Evolutionary conservation across 495 filamentous ascomycete species (phyloP).

Genomic region (Copromyces sp.): DNA sequence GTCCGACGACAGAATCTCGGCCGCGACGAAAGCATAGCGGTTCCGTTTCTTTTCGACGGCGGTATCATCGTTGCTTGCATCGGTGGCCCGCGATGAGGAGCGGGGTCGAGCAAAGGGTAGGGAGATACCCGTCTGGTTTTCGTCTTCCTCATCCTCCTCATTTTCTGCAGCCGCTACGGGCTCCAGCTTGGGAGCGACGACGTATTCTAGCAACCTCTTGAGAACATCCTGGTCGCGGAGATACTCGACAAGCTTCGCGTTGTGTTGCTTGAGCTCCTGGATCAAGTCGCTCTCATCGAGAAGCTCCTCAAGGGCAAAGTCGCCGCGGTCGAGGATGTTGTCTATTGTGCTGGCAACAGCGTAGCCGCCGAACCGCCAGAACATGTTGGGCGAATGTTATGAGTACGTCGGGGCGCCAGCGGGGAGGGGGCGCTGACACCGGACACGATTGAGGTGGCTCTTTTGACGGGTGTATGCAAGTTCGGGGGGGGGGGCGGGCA

Average conservation of each 20-base stretch:
- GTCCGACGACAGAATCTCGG: constrained; percentile 90
- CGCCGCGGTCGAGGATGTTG: constrained; percentile 87
- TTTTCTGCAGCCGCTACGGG: constrained; percentile 51
- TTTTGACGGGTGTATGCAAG: background rate
- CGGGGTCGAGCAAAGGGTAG: constrained; percentile 38
- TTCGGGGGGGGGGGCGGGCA: background rate
- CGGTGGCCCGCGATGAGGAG: constrained; percentile 29
- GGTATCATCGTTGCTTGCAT: constrained; percentile 40
- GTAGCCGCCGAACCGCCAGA: constrained; percentile 98
- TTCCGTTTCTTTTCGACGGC: constrained; percentile 76
- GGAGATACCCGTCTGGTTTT: constrained; percentile 37
- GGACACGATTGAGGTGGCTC: background rate
- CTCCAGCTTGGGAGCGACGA: constrained; percentile 62
- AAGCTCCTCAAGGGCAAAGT: constrained; percentile 90
- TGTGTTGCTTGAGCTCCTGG: constrained; percentile 96
- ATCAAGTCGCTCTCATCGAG: constrained; percentile 93
- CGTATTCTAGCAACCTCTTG: constrained; percentile 80
- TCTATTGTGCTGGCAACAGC: constrained; percentile 94
- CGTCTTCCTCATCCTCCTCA: constrained; percentile 45
- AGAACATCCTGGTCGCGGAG: constrained; percentile 81
- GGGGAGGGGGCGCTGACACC: constrained; percentile 2
- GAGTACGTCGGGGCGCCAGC: constrained; percentile 32
- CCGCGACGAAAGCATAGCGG: constrained; percentile 84
- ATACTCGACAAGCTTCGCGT: constrained; percentile 95
- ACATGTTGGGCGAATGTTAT: constrained; percentile 56